Evolutionary conservation across 78 protist genomes (phyloP), one percentile per base, ranked within the genome.

Genomic region (Planoprotostelium fungivorum): DNA sequence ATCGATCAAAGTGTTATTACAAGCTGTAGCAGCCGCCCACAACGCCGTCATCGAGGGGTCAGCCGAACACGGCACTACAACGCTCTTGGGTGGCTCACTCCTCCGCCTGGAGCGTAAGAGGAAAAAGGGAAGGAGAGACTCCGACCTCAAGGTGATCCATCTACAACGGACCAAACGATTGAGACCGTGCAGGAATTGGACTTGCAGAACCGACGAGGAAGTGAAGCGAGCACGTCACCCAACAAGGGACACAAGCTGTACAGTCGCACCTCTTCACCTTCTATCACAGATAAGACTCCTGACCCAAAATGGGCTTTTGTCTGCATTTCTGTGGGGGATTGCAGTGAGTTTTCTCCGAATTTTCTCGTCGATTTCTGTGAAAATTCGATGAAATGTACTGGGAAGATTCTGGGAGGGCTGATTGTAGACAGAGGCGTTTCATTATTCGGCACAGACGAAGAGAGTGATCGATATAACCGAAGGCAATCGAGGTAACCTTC

Each of bases 401-500:
- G 73, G 16, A 51, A 51, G 73, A 51, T 51, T 51, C 73, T 51
- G 5, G 5, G 73, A 51, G 73, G 16, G 5, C 5, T 51, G 16
- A 51, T 25, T 51, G 73, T 51, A 25, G 5, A 51, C 16, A 51
- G 73, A 89, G 37, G 88, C 94, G 84, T 92, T 92, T 73, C 94
- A 92, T 83, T 92, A 92, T 1, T 88, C 91, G 23, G 38, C 38
- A 34, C 89, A 92, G 84, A 51, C 87, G 63, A 86, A 86, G n/a
- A 5, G 34, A 1, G 89, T 92, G 84, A 89, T 38, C n/a, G 94
- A 92, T 63, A 92, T 92, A 0, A 92, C 94, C 0, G 89, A 92
- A 63, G 94, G 94, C 29, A 92, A 92, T 86, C 87, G 94, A 84
- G 86, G 38, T n/a, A 92, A 92, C 84, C 63, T 92, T 0, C 36